These are phyloP conservation scores for Erythrobasidium hasegawianum DNA, from an alignment of 1,284 basidiomycete species.

Conservation along the genomic window DNA sequence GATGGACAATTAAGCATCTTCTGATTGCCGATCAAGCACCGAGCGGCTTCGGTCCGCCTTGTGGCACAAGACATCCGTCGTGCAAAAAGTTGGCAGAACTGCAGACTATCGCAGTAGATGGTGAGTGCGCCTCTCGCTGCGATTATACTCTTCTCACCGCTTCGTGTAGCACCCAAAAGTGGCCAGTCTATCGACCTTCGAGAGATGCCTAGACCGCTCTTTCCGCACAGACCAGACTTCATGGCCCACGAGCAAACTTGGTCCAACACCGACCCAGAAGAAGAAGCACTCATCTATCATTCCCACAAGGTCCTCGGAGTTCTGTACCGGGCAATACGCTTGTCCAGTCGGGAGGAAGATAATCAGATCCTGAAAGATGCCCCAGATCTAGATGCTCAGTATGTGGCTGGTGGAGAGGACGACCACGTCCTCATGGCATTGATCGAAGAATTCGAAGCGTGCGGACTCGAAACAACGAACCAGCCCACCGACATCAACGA, in stretches of 20 bases:
- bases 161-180: conserved; percentile 36
- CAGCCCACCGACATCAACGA: not conserved
- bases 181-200: conserved; percentile 27
- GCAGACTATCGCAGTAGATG: conserved; percentile 60
- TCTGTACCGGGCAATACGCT: conserved; percentile 38
- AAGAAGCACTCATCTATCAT: conserved; percentile 34
- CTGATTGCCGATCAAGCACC: conserved; percentile 64
- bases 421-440: conserved; percentile 9
- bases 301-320: conserved; percentile 37
- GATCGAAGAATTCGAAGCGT: conserved; percentile 13
- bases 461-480: not conserved
- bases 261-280: not conserved
- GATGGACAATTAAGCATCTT: conserved; percentile 57
- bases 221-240: conserved; percentile 36
- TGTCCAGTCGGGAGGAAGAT: conserved; percentile 30
- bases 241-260: conserved; percentile 27
- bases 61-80: conserved; percentile 54
- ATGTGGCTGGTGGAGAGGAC: conserved; percentile 30
- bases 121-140: conserved; percentile 5
- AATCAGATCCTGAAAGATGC: conserved; percentile 32
- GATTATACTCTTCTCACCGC: not conserved
- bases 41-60: conserved; percentile 48
- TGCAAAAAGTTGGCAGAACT: conserved; percentile 63
- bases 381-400: conserved; percentile 2
- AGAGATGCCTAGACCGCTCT: conserved; percentile 34